Base-by-base conservation (phyloP, 768 basidiomycete genomes). In the Lactarius evosmus region DNA sequence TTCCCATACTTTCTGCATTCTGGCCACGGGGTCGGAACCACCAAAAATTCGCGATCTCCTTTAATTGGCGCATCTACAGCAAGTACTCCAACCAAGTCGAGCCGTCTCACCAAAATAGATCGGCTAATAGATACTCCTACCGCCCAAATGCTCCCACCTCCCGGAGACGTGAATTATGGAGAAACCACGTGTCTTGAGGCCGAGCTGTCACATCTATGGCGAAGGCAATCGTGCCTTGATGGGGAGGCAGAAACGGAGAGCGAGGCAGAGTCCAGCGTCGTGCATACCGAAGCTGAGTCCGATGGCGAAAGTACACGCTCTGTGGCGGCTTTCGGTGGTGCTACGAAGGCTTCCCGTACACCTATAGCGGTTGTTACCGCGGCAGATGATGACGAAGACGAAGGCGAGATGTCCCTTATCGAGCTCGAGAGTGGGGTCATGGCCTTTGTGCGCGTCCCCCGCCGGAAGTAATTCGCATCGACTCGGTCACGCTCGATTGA, bases 401-500 rank as follows among this genome's bases (percentile, higher is more conserved):
- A 59, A 41, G 58, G 63, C 46, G 66, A 66, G 63, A 66, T 66
- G 66, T 55, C 63, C 5, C 66, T 67, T 7, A 54, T 67, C 38
- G 66, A 65, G 63, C 66, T 67, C 46, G 66, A 67, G 63, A 65
- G 40, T 41, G 66, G 66, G 7, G 66, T 65, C 30, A 65, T 67
- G 25, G 17, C 57, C 30, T 67, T 67, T 52, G 66, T 67, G 53
- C 66, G 66, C 32, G 54, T 32, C 30, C 55, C 59, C 40, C 64
- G 64, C 29, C 66, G 66, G 34, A 46, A 58, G 54, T 67, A 60
- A 51, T 30, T n/a, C 29, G 7, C 2, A 19, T 19, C 33, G 30
- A 41, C 22, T 56, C 16, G 11, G 12, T 9, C 62, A 3, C 22
- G 30, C 16, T 17, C 53, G 14, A 38, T 60, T 32, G 46, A 49